Evolutionary conservation across 164 flowering plant species (phyloP).

Genomic region (Piper longum): DNA sequence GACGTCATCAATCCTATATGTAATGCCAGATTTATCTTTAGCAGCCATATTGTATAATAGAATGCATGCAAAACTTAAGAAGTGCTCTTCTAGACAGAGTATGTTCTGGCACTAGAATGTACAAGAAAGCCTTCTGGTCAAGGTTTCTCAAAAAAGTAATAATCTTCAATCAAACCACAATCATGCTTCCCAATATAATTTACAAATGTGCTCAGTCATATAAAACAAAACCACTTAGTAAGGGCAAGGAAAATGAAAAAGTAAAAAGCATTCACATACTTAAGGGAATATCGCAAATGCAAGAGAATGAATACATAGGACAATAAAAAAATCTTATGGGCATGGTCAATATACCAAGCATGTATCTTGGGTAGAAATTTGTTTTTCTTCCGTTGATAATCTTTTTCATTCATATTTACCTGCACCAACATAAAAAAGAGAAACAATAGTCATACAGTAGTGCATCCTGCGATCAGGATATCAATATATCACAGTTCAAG

Average conservation of each 20-base stretch:
- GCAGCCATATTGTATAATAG: no score
- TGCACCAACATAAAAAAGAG: slow-evolving; percentile 10
- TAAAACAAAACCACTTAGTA: background rate
- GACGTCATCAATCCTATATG: no score
- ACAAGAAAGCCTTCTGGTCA: background rate
- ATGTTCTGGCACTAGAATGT: background rate
- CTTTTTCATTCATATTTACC: slow-evolving; percentile 99
- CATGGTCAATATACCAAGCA: slow-evolving; percentile 59
- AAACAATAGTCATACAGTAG: background rate
- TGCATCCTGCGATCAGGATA: no score
- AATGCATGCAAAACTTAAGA: no score
- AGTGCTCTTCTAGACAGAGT: no score
- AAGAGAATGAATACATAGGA: background rate
- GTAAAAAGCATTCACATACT: background rate
- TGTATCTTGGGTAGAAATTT: slow-evolving; percentile 97
- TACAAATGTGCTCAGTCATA: background rate
- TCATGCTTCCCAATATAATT: no score
- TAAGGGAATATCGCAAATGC: no score
- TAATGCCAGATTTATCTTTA: no score
- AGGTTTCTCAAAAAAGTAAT: no score
- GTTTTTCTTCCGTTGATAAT: slow-evolving; percentile 96
- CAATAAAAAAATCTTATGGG: background rate
- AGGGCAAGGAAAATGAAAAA: no score
- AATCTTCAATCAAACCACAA: no score
- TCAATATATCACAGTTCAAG: background rate